A percentile compares a stretch with the other conserved stretches of the same genome.
phyloP scores from a whole-genome alignment of 352 stramenopile genomes.

The Globisporangium mamillatum region DNA sequence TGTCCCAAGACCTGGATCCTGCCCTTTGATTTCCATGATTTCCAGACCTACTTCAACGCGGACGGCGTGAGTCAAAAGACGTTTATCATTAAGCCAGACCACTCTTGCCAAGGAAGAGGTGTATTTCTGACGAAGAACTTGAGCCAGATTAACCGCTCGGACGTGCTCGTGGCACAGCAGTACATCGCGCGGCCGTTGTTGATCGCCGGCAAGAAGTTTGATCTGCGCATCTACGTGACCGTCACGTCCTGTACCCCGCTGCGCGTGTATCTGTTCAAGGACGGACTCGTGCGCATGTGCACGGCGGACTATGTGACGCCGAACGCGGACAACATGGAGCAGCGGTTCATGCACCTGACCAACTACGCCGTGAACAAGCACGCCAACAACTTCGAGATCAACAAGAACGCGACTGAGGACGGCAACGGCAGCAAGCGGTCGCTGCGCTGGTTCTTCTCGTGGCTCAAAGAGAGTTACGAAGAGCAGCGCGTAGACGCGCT shows the following conservation, averaged over 20 bases:
- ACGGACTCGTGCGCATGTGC: constrained; percentile 89
- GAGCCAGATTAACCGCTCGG: constrained; percentile 83
- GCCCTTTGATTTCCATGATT: constrained; percentile 92
- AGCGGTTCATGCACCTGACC: constrained; percentile 91
- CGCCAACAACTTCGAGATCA: constrained; percentile 83
- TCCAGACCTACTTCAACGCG: constrained; percentile 89
- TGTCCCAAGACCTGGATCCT: constrained; percentile 96
- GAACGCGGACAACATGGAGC: constrained; percentile 80
- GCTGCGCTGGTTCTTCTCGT: constrained; percentile 91
- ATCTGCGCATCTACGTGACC: constrained; percentile 92
- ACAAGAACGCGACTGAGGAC: constrained; percentile 60
- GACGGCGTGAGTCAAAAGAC: constrained; percentile 88
- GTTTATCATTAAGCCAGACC: constrained; percentile 96
- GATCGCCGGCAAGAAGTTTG: constrained; percentile 91
- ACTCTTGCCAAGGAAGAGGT: constrained; percentile 86
- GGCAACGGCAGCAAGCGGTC: constrained; percentile 84
- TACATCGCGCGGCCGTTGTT: constrained; percentile 78
- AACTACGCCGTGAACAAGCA: constrained; percentile 93
- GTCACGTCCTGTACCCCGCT: constrained; percentile 84
- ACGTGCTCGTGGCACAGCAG: constrained; percentile 86
- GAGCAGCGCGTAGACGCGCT: constrained; percentile 68
- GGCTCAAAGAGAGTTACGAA: constrained; percentile 71
- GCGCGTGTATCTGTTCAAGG: constrained; percentile 89
- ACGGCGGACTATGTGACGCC: constrained; percentile 86
- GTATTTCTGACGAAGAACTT: constrained; percentile 94